A percentile compares a stretch with the other conserved stretches of the same genome.
Conservation (phyloP, 495 filamentous ascomycete species). For the Trichoderma erinaceum region DNA sequence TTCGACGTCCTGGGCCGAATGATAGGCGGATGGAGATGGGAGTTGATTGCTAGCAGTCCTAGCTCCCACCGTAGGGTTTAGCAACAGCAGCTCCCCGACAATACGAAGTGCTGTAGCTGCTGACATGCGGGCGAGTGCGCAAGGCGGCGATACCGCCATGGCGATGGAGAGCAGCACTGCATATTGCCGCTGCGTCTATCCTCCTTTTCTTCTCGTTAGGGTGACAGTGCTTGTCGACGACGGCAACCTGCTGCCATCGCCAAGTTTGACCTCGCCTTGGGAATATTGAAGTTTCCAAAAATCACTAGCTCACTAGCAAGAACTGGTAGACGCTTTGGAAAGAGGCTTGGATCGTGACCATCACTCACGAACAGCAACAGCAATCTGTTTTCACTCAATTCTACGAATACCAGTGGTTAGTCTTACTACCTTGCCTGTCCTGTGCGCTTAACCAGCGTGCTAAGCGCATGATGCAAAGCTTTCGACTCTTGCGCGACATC, state of each 20-base stretch:
- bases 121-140: background rate
- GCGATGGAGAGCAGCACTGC: background rate
- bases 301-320: background rate
- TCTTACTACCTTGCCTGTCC: background rate
- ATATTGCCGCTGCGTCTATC: background rate
- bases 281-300: background rate
- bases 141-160: background rate
- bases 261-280: background rate
- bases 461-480: background rate
- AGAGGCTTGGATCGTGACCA: too few species aligned
- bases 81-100: background rate
- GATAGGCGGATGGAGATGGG: too few species aligned
- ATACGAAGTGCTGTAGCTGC: constrained; percentile 1
- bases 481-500: background rate
- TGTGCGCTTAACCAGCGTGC: background rate
- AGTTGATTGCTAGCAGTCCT: background rate
- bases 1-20: too few species aligned
- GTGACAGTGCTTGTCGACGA: background rate
- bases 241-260: background rate
- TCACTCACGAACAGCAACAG: too few species aligned
- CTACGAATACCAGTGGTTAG: too few species aligned
- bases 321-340: background rate
- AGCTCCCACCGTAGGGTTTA: background rate
- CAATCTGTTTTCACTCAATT: too few species aligned
- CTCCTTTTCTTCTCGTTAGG: background rate